Percentiles rank a stretch among this genome's conserved stretches.
These are phyloP conservation scores for Mycena chlorophos DNA, from an alignment of 768 basidiomycete genomes.

Conservation along the genomic window DNA sequence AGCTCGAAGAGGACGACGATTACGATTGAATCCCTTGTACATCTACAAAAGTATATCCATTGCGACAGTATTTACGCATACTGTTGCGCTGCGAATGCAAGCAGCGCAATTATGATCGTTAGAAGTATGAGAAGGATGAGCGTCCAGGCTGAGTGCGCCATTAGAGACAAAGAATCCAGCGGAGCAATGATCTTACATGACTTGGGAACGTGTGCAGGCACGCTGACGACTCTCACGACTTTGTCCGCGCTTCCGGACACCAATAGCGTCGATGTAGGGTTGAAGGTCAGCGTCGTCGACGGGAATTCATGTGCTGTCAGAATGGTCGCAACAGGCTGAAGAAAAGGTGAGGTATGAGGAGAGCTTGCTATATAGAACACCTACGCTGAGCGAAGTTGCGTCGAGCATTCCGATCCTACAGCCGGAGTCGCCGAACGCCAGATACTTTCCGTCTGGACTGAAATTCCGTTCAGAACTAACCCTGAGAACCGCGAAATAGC, in stretches of 20 bases:
- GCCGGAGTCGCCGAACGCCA: slow-evolving; percentile 89
- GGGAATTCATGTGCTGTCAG: slow-evolving; percentile 95
- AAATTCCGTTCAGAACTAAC: slow-evolving; percentile 8
- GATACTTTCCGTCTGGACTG: slow-evolving; percentile 77
- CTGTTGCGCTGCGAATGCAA: slow-evolving; percentile 26
- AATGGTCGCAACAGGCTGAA: slow-evolving; percentile 84
- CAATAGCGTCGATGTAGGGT: slow-evolving; percentile 74
- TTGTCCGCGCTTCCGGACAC: slow-evolving; percentile 92
- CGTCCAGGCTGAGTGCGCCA: slow-evolving; percentile 30
- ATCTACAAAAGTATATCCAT: slow-evolving; percentile 10
- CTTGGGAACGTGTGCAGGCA: slow-evolving; percentile 57
- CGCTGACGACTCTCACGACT: slow-evolving; percentile 73
- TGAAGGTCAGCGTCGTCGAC: slow-evolving; percentile 86
- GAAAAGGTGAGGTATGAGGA: neutral
- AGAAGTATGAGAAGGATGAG: slow-evolving; percentile 32
- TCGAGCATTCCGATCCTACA: slow-evolving; percentile 83
- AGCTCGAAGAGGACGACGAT: slow-evolving; percentile 84
- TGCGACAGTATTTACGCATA: slow-evolving; percentile 15
- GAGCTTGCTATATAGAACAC: too few species aligned
- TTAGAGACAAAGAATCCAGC: neutral
- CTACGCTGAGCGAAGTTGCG: slow-evolving; percentile 71
- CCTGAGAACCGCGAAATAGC: slow-evolving; percentile 19
- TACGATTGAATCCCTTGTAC: slow-evolving; percentile 40
- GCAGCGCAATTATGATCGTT: slow-evolving; percentile 33
- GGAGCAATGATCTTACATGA: slow-evolving; percentile 46